phyloP scores from a whole-genome alignment of 1,284 basidiomycete genomes.

The Uromyces viciae-fabae region DNA sequence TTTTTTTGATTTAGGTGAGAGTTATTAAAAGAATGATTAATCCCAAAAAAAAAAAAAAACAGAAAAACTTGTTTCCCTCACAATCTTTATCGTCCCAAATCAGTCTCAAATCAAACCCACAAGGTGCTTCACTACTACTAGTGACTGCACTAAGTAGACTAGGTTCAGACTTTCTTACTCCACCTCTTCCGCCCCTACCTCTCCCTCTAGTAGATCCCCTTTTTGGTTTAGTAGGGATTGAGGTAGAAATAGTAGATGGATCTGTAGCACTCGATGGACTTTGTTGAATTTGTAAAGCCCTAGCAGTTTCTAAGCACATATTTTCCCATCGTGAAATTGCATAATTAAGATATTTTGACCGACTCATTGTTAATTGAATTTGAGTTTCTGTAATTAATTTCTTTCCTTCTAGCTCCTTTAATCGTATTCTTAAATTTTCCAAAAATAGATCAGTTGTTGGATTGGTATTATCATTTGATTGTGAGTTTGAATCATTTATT shows the following conservation, averaged over 20 bases:
- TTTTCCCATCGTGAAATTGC: conserved; percentile 40
- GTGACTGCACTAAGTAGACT: conserved; percentile 13
- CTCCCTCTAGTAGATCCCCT: neutral
- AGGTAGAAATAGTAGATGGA: neutral
- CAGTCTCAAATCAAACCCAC: conserved; percentile 41
- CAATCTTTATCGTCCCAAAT: conserved; percentile 44
- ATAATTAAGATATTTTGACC: conserved; percentile 24
- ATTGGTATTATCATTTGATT: neutral
- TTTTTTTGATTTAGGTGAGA: no score
- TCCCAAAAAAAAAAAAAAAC: neutral
- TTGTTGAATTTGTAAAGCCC: conserved; percentile 34
- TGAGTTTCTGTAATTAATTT: conserved; percentile 22
- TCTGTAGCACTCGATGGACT: conserved; percentile 6
- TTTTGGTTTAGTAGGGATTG: conserved; percentile 12
- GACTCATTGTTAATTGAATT: conserved; percentile 4
- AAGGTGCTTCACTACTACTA: conserved; percentile 39
- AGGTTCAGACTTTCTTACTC: conserved; percentile 11
- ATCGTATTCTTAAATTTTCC: neutral
- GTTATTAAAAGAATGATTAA: no score
- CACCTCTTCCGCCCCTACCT: conserved; percentile 28
- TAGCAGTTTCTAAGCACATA: conserved; percentile 37
- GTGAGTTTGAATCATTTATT: neutral
- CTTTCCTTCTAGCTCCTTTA: conserved; percentile 12
- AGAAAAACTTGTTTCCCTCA: no score
- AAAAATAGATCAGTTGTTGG: neutral